A percentile compares a stretch with the other conserved stretches of the same genome.
Evolutionary conservation across 176 grass and related monocot species (phyloP).

Genomic region (Triticum aestivum): DNA sequence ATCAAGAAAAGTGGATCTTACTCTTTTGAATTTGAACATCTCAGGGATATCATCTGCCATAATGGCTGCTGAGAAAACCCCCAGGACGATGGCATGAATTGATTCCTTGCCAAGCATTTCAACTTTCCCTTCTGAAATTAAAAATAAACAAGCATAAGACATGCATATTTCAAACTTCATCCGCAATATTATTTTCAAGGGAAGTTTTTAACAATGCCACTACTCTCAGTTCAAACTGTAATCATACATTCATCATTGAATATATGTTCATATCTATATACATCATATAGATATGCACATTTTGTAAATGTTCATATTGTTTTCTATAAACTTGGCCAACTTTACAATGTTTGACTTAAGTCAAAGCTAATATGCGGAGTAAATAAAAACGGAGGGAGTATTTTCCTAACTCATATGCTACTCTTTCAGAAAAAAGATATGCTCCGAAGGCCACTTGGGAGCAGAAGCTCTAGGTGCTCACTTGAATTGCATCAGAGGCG

Average conservation of each 20-base stretch:
- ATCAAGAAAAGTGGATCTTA: slow-evolving; percentile 35
- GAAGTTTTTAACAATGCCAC: not conserved
- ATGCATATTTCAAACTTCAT: not conserved
- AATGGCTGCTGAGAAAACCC: slow-evolving; percentile 80
- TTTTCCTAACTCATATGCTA: not conserved
- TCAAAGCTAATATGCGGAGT: too few species aligned
- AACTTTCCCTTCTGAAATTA: slow-evolving; percentile 80
- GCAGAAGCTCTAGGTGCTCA: not conserved
- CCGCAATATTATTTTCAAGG: not conserved
- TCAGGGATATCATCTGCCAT: slow-evolving; percentile 68
- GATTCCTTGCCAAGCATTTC: slow-evolving; percentile 78
- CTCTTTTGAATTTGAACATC: slow-evolving; percentile 76
- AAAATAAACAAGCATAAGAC: slow-evolving; percentile 33
- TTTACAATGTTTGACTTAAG: too few species aligned
- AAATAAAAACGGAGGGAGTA: too few species aligned
- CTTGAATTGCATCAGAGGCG: not conserved
- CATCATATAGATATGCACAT: too few species aligned
- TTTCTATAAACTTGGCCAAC: too few species aligned
- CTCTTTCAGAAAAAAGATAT: not conserved
- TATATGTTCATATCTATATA: too few species aligned
- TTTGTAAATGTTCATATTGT: too few species aligned
- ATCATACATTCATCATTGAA: not conserved
- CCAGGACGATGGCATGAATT: slow-evolving; percentile 81
- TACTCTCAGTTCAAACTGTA: not conserved
- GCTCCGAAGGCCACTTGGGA: not conserved